phyloP scores from a whole-genome alignment of 2,329 filamentous ascomycete species.

The Exophiala calicioides region DNA sequence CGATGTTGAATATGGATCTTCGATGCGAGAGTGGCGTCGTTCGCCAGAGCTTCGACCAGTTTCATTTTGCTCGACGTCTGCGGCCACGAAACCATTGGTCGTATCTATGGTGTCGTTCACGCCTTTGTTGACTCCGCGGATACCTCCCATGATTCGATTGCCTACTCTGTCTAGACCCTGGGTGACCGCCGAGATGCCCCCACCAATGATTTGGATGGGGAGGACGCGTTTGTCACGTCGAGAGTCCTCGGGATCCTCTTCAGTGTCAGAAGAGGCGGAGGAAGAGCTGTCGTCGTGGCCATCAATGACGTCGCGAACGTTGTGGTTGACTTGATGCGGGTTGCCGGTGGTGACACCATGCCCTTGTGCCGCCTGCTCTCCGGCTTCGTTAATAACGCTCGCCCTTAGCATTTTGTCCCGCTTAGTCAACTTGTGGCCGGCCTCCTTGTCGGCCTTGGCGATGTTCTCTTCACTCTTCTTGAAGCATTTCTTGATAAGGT shows the following conservation, averaged over 20 bases:
- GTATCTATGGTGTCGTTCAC: slow-evolving; percentile 39
- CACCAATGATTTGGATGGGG: slow-evolving; percentile 52
- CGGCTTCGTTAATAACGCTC: slow-evolving; percentile 53
- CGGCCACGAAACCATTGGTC: slow-evolving; percentile 37
- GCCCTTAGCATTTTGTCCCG: slow-evolving; percentile 46
- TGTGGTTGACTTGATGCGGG: slow-evolving; percentile 57
- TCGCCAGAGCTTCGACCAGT: slow-evolving; percentile 11
- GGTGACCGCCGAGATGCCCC: slow-evolving; percentile 54
- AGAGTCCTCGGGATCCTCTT: slow-evolving; percentile 31
- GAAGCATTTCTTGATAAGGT: slow-evolving; percentile 77
- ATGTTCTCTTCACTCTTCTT: slow-evolving; percentile 72
- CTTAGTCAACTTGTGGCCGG: slow-evolving; percentile 48
- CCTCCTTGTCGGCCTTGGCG: slow-evolving; percentile 64
- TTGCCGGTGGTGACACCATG: slow-evolving; percentile 58
- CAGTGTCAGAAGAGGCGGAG: slow-evolving; percentile 34
- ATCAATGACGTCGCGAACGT: slow-evolving; percentile 48
- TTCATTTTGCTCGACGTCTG: slow-evolving; percentile 10
- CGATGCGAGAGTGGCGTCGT: slow-evolving; percentile 1
- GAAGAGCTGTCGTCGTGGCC: slow-evolving; percentile 25
- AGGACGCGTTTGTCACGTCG: slow-evolving; percentile 27
- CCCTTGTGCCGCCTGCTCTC: slow-evolving; percentile 46
- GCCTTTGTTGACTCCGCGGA: slow-evolving; percentile 43
- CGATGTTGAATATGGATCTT: background rate
- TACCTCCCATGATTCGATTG: slow-evolving; percentile 46
- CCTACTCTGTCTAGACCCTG: slow-evolving; percentile 50